These are phyloP conservation scores for Rhizopogon sp. DNA, from an alignment of 768 basidiomycete genomes.

Conservation along the genomic window DNA sequence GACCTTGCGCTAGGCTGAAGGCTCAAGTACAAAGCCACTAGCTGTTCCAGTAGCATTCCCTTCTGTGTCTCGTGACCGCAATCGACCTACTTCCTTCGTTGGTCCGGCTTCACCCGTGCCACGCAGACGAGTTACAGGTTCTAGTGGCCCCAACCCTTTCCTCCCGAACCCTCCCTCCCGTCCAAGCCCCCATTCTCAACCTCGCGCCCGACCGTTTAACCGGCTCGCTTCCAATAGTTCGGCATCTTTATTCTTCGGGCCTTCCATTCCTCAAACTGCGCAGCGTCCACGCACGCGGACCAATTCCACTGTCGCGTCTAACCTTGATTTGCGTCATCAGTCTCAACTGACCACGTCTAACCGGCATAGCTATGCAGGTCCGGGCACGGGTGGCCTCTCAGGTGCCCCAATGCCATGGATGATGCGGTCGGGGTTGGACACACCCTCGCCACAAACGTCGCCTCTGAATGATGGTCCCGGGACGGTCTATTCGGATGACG, in stretches of 20 bases:
- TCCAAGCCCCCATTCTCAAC: constrained; percentile 5
- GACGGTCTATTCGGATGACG: constrained; percentile 36
- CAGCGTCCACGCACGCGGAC: constrained; percentile 20
- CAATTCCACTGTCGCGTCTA: constrained; percentile 6
- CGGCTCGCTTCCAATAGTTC: constrained; percentile 50
- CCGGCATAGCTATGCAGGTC: constrained; percentile 66
- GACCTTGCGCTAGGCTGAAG: background rate
- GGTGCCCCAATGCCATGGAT: constrained; percentile 19
- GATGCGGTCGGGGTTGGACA: constrained; percentile 32
- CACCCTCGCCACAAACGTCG: constrained; percentile 50
- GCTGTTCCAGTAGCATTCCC: constrained; percentile 28
- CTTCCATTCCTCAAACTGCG: constrained; percentile 27
- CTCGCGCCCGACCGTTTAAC: constrained; percentile 34
- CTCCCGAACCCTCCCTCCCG: constrained; percentile 10
- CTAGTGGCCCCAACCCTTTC: constrained; percentile 25
- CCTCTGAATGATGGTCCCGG: constrained; percentile 28
- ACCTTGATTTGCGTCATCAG: constrained; percentile 2
- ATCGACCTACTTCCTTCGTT: constrained; percentile 40
- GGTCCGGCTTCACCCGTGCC: constrained; percentile 49
- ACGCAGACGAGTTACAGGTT: constrained; percentile 46
- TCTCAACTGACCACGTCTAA: constrained; percentile 32
- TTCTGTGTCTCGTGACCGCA: constrained; percentile 35
- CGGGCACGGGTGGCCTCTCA: constrained; percentile 28
- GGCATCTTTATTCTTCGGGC: constrained; percentile 66
- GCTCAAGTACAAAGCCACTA: constrained; percentile 7